Conservation (phyloP, 768 basidiomycete genomes). For the Lentinula boryana region DNA sequence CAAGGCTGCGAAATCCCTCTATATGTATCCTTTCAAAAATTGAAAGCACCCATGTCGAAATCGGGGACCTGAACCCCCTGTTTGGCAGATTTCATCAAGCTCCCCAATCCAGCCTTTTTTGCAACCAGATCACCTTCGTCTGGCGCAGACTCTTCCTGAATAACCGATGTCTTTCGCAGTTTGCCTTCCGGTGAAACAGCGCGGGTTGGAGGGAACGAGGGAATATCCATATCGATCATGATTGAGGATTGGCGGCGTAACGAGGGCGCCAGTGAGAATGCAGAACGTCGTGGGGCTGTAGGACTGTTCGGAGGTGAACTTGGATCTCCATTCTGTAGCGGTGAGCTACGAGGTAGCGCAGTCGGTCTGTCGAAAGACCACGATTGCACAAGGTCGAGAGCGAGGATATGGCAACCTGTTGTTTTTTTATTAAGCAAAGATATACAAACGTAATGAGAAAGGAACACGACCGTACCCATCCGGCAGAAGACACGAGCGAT, state of each 20-base stretch:
- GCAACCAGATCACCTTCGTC: slow-evolving; percentile 56
- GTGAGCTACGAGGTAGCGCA: not conserved
- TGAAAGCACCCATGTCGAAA: slow-evolving; percentile 80
- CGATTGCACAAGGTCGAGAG: slow-evolving; percentile 79
- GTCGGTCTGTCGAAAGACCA: slow-evolving; percentile 90
- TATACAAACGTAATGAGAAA: not conserved
- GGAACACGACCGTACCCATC: slow-evolving; percentile 65
- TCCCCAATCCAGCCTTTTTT: slow-evolving; percentile 72
- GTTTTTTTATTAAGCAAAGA: not conserved
- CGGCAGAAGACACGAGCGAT: slow-evolving; percentile 89
- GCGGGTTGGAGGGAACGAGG: slow-evolving; percentile 53
- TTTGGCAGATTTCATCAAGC: slow-evolving; percentile 86
- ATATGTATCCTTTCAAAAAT: not conserved
- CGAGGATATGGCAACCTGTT: slow-evolving; percentile 88
- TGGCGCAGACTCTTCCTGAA: slow-evolving; percentile 21
- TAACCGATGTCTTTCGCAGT: slow-evolving; percentile 11
- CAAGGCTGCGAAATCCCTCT: not conserved
- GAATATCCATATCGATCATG: slow-evolving; percentile 85
- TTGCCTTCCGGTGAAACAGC: slow-evolving; percentile 38
- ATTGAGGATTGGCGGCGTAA: slow-evolving; percentile 66
- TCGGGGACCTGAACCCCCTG: slow-evolving; percentile 82
- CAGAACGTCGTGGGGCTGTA: slow-evolving; percentile 33
- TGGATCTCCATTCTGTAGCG: not conserved
- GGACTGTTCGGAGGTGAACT: slow-evolving; percentile 35
- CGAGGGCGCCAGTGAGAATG: slow-evolving; percentile 45